Evolutionary conservation across 1,284 basidiomycete genomes (phyloP).

Genomic region (Sporisorium iseilematis-ciliati): DNA sequence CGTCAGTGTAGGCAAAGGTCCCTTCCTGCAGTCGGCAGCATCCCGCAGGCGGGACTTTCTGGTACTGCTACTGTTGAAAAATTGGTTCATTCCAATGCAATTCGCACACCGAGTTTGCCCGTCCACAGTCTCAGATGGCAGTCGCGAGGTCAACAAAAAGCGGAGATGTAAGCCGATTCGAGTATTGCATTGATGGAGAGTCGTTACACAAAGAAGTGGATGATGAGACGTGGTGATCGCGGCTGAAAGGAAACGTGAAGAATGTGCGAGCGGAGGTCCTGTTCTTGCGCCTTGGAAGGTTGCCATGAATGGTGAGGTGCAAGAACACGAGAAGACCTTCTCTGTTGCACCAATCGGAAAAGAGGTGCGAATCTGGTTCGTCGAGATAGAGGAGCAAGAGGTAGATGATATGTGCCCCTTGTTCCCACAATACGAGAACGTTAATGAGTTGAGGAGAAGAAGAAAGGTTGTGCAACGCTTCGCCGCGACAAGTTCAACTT

Average conservation of each 20-base stretch:
- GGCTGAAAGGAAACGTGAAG: neutral
- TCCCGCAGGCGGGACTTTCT: too few relatives aligned
- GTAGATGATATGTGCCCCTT: conserved; percentile 38
- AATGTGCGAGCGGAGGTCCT: conserved; percentile 52
- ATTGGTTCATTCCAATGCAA: too few relatives aligned
- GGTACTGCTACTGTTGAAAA: too few relatives aligned
- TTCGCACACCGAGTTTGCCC: too few relatives aligned
- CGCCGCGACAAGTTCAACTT: neutral
- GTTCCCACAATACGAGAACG: conserved; percentile 62
- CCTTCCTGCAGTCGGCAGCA: too few relatives aligned
- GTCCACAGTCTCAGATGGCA: too few relatives aligned
- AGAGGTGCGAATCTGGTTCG: conserved; percentile 51
- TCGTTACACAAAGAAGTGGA: too few relatives aligned
- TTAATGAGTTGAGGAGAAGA: conserved; percentile 56
- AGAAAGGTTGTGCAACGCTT: conserved; percentile 7
- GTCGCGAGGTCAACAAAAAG: too few relatives aligned
- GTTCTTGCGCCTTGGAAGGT: conserved; percentile 35
- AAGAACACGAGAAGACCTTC: conserved; percentile 47
- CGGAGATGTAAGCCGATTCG: too few relatives aligned
- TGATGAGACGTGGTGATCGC: too few relatives aligned
- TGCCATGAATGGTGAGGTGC: conserved; percentile 21
- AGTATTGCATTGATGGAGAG: too few relatives aligned
- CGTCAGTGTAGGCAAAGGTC: too few relatives aligned
- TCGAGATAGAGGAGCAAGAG: conserved; percentile 59
- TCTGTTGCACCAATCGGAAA: conserved; percentile 12